Conservation (phyloP, 139 green algal genomes). For the Yamagishiella unicocca region DNA sequence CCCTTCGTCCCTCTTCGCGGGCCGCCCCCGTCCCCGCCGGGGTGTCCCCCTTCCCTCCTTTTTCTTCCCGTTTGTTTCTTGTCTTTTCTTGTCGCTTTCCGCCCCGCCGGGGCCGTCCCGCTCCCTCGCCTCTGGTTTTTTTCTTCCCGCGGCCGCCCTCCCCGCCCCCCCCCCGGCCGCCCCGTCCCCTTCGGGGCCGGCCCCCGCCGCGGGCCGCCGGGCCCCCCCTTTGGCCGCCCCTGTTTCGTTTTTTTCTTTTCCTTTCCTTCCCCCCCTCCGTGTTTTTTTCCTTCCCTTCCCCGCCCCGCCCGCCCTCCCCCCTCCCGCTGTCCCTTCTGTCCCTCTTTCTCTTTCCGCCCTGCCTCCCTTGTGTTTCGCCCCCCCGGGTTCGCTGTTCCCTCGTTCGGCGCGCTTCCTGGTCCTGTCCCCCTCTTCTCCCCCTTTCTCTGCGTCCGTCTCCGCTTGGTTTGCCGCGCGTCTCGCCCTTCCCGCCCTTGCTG, state of each 20-base stretch:
- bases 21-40: no score
- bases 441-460: neutral
- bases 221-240: neutral
- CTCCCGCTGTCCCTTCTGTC: neutral
- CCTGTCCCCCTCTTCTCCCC: neutral
- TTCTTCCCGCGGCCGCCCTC: no score
- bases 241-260: neutral
- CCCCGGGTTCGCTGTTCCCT: no score
- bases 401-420: neutral
- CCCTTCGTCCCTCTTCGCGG: no score
- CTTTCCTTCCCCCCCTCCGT: neutral
- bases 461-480: neutral
- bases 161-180: no score
- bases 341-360: neutral
- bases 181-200: neutral
- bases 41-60: no score
- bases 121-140: no score
- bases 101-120: no score
- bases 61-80: no score
- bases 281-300: neutral
- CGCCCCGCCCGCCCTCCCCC: neutral
- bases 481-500: neutral
- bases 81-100: no score
- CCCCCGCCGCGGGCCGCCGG: no score
- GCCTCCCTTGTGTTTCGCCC: neutral